Conservation (phyloP, 2,329 filamentous ascomycete species). For the Blastomyces gilchristii region DNA sequence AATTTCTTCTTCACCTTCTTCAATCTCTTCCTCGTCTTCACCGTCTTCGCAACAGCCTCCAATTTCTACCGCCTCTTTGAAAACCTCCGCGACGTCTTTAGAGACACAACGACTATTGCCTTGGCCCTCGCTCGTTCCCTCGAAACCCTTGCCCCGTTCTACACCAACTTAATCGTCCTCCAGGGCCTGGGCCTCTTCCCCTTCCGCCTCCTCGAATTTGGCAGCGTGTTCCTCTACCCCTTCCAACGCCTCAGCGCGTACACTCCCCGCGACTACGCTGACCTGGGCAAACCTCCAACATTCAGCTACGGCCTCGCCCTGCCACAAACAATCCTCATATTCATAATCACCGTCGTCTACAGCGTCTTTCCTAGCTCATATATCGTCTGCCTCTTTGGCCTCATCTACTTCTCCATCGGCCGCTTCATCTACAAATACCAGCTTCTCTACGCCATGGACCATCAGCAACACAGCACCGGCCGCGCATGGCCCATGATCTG, state of each 20-base stretch:
- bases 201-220: conserved; percentile 81
- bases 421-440: conserved; percentile 96
- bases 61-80: conserved; percentile 58
- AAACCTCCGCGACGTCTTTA: conserved; percentile 59
- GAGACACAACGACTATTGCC: conserved; percentile 70
- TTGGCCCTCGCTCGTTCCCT: conserved; percentile 65
- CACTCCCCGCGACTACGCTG: conserved; percentile 80
- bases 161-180: conserved; percentile 85
- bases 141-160: conserved; percentile 67
- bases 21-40: conserved; percentile 95
- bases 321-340: conserved; percentile 81
- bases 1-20: conserved; percentile 99
- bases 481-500: conserved; percentile 95
- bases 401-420: conserved; percentile 59
- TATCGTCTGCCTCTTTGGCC: conserved; percentile 65
- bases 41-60: conserved; percentile 69
- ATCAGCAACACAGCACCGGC: conserved; percentile 86
- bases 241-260: conserved; percentile 67
- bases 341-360: conserved; percentile 93
- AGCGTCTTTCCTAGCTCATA: conserved; percentile 73
- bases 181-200: conserved; percentile 91
- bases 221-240: conserved; percentile 72
- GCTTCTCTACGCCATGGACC: conserved; percentile 94
- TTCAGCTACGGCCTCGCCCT: conserved; percentile 97
- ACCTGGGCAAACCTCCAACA: conserved; percentile 67